A percentile compares a stretch with the other conserved stretches of the same genome.
Conservation (phyloP, 108 stramenopile genomes). For the Aureococcus anophagefferens region DNA sequence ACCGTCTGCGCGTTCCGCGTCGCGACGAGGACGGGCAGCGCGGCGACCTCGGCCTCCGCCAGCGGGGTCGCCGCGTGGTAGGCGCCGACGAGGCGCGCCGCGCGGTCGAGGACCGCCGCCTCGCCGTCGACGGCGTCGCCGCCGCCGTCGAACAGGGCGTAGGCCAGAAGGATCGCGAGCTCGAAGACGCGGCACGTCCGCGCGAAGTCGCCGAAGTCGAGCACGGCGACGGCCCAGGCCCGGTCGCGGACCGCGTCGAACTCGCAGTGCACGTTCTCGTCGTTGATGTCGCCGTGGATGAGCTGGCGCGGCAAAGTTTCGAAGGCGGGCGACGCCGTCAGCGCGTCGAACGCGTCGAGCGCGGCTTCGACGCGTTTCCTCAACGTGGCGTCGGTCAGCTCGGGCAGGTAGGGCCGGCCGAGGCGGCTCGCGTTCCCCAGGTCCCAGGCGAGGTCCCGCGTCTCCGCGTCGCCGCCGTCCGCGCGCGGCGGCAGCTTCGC, state of each 20-base stretch:
- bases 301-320: not conserved
- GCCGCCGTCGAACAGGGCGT: not conserved
- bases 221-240: too few species aligned
- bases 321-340: too few species aligned
- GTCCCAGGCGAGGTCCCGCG: not conserved
- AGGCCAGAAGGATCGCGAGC: not conserved
- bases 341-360: too few species aligned
- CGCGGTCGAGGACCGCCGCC: not conserved
- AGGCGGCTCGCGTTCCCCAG: not conserved
- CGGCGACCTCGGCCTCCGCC: not conserved
- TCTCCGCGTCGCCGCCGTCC: too few species aligned
- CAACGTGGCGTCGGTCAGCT: too few species aligned
- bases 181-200: not conserved
- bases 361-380: too few species aligned
- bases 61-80: not conserved
- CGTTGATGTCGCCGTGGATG: not conserved
- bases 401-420: too few species aligned
- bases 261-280: not conserved
- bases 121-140: not conserved
- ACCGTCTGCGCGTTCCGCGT: not conserved
- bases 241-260: too few species aligned
- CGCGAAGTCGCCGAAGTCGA: not conserved
- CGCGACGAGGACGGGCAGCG: not conserved
- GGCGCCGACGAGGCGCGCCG: not conserved
- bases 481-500: too few species aligned